Evolutionary conservation across 192 early-diverging fungal genomes (phyloP).

Genomic region (Dissophora ornata): DNA sequence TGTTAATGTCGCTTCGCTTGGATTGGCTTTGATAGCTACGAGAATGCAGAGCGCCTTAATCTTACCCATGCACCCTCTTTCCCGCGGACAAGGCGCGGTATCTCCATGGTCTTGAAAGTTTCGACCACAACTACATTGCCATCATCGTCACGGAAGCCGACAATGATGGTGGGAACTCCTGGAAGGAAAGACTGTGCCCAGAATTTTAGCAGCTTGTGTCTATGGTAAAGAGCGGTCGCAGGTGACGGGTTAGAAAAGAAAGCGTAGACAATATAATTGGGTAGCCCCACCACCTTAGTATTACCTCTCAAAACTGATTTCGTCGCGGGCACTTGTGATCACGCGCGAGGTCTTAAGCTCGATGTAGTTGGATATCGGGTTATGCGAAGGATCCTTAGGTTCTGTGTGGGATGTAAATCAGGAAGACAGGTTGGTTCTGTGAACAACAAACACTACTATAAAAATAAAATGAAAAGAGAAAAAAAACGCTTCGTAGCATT

Average conservation of each 20-base stretch:
- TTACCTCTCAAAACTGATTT: constrained; percentile 72
- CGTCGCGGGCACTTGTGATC: constrained; percentile 61
- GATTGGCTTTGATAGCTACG: no score
- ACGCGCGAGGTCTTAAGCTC: constrained; percentile 86
- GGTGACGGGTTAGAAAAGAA: background rate
- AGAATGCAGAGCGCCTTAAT: no score
- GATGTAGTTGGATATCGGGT: constrained; percentile 75
- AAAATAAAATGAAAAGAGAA: no score
- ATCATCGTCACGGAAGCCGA: constrained; percentile 86
- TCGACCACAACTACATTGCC: constrained; percentile 69
- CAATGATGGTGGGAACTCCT: constrained; percentile 84
- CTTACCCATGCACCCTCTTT: constrained; percentile 78
- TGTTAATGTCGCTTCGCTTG: no score
- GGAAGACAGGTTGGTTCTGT: no score
- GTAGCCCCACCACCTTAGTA: background rate
- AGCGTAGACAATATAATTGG: no score
- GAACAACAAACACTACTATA: no score
- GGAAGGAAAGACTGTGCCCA: constrained; percentile 96
- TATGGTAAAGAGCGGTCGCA: constrained; percentile 17
- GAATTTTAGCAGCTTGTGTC: constrained; percentile 87
- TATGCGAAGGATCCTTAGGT: constrained; percentile 53
- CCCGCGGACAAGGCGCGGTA: constrained; percentile 81
- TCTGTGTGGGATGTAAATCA: constrained; percentile 34
- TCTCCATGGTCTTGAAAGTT: constrained; percentile 79
- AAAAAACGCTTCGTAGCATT: no score